Percentiles rank a stretch among this genome's conserved stretches.
Conservation (phyloP, 148 eudicot genomes). For the Tetragonia tetragonoides region DNA sequence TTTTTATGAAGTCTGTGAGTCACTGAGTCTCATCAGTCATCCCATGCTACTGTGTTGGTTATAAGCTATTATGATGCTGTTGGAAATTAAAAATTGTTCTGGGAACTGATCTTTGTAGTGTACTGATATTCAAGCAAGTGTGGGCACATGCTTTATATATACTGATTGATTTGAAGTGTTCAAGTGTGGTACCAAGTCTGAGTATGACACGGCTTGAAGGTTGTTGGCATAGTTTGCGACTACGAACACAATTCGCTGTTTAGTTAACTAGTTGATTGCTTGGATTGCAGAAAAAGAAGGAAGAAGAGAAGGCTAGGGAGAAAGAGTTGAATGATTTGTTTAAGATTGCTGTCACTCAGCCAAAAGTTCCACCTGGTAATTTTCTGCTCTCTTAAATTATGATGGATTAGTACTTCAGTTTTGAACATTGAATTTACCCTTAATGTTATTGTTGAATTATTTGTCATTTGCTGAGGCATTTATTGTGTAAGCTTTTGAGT, state of each 20-base stretch:
- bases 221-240: background rate
- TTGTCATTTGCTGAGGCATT: slow-evolving; percentile 13
- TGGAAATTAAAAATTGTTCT: background rate
- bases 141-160: too few relatives aligned
- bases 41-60: too few relatives aligned
- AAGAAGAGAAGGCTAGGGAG: slow-evolving; percentile 80
- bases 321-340: slow-evolving; percentile 81
- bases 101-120: background rate
- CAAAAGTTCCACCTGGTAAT: slow-evolving; percentile 89
- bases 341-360: slow-evolving; percentile 85
- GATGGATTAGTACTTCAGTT: background rate
- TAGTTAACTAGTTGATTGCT: slow-evolving; percentile 3
- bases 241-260: background rate
- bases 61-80: too few relatives aligned
- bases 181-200: background rate
- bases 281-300: slow-evolving; percentile 78
- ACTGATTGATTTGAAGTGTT: background rate
- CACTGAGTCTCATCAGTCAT: too few relatives aligned
- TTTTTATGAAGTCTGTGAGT: too few relatives aligned
- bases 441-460: background rate
- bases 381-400: background rate
- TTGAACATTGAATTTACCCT: background rate
- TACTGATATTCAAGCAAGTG: too few relatives aligned
- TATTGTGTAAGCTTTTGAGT: slow-evolving; percentile 23
- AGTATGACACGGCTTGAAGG: background rate